phyloP scores from a whole-genome alignment of 257 asterid species.

The Solanum pennellii region DNA sequence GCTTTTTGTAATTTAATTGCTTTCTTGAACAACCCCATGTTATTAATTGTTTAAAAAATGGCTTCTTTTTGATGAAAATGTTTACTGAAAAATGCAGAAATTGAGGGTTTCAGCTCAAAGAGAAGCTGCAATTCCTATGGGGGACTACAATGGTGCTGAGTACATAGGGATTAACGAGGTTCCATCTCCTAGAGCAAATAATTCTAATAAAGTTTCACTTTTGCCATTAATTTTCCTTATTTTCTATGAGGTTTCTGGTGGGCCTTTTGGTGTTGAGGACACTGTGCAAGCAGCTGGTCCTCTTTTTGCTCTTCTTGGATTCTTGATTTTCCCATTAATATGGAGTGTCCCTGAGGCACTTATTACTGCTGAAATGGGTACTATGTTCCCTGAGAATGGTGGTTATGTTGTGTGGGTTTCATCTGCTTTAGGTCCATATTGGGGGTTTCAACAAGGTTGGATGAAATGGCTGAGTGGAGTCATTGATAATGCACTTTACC shows the following conservation, averaged over 20 bases:
- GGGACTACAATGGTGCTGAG: constrained; percentile 7
- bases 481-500: constrained; percentile 33
- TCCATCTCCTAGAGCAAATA: constrained; percentile 4
- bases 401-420: constrained; percentile 47
- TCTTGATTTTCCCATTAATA: constrained; percentile 21
- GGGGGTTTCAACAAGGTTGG: constrained; percentile 47
- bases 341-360: constrained; percentile 41
- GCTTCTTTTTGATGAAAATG: background rate
- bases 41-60: background rate
- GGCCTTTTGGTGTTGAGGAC: constrained; percentile 35
- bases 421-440: constrained; percentile 29
- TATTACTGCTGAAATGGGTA: constrained; percentile 35
- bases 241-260: constrained; percentile 42
- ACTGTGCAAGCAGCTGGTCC: constrained; percentile 35
- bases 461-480: constrained; percentile 44
- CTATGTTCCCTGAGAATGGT: constrained; percentile 39
- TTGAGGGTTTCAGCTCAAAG: constrained; percentile 3
- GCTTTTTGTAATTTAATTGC: background rate
- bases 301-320: constrained; percentile 27
- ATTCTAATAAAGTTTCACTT: constrained; percentile 12
- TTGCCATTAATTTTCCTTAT: constrained; percentile 32
- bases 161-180: constrained; percentile 14
- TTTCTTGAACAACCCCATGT: background rate
- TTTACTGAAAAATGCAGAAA: constrained; percentile 13
- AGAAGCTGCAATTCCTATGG: constrained; percentile 12